These are phyloP conservation scores for Teratosphaeria pseudoeucalypti DNA, from an alignment of 2,329 filamentous ascomycete genomes.

Conservation along the genomic window DNA sequence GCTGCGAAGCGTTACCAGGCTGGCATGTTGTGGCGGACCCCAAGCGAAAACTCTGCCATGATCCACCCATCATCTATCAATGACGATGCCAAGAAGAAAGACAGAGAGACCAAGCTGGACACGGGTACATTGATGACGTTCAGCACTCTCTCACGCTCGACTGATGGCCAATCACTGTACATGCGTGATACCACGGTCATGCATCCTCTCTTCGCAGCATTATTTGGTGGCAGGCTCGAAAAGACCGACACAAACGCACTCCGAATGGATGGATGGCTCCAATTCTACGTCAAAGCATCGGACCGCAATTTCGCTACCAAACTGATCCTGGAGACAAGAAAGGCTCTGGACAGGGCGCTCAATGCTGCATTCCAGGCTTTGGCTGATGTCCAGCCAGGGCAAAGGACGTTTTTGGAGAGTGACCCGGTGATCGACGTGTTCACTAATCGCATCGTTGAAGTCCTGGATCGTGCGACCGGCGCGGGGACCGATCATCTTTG, in stretches of 20 bases:
- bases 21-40: conserved; percentile 16
- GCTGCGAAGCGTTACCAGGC: conserved; percentile 21
- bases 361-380: conserved; percentile 17
- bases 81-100: conserved; percentile 3
- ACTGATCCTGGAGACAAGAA: conserved; percentile 26
- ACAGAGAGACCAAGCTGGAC: conserved; percentile 6
- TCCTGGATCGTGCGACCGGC: conserved; percentile 8
- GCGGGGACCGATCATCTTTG: background rate
- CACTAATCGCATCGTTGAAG: conserved; percentile 9
- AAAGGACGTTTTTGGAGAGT: conserved; percentile 5
- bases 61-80: conserved; percentile 23
- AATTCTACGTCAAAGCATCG: conserved; percentile 17
- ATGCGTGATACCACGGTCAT: conserved; percentile 19
- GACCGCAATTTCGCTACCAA: conserved; percentile 14
- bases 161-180: conserved; percentile 9
- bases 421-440: conserved; percentile 14
- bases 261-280: conserved; percentile 28
- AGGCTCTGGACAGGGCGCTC: conserved; percentile 25
- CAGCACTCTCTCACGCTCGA: conserved; percentile 2
- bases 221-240: conserved; percentile 23
- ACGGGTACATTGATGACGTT: conserved; percentile 10
- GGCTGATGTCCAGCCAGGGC: conserved; percentile 1
- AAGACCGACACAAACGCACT: conserved; percentile 14
- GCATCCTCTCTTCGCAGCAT: conserved; percentile 16
- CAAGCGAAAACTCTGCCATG: conserved; percentile 15